Base-by-base conservation (phyloP, 2,329 filamentous ascomycete genomes). In the Aspergillus quadricinctus region DNA sequence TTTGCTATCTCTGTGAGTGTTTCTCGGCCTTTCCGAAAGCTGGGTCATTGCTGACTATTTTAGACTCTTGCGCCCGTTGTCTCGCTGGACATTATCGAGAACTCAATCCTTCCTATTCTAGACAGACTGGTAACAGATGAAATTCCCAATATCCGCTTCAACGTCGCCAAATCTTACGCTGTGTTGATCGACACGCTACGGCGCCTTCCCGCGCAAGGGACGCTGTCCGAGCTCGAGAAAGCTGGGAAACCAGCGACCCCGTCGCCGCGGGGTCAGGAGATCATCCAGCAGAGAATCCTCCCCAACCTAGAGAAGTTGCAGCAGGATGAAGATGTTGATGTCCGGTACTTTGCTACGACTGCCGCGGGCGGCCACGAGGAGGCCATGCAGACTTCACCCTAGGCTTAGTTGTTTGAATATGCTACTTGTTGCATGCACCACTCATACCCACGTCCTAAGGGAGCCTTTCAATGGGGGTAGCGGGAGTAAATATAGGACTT, bases 111-210 rank as follows among this genome's bases (percentile, higher is more conserved):
- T 23, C 94, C 94, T 41, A 97, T 99, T 82, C 85, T 99, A 72
- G 90, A 96, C 76, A 91, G 93, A 78, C 88, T 99, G 54, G 91
- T 95, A 52, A 84, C 85, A 48, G 94, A 99, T 71, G 92, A 95
- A 48, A 99, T 99, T 61, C 94, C 94, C 64, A 99, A 99, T 78
- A 99, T 99, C 72, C 91, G 94, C 52, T 99, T 99, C 84, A 99
- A 99, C 75, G 94, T 99, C 49, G 94, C 94, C 66, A 99, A 99
- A 81, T 97, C 94, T 49, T 99, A 97, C 72, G 86, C 87, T 23
- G 88, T 94, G 52, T 80, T 99, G 57, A 92, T 97, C 68, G 87
- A 89, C 65, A 92, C 92, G n/a, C 83, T 99, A 69, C 92, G 93
- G 76, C 89, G 91, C 66, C 82, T 99, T 55, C 93, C 94, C 2